A percentile compares a stretch with the other conserved stretches of the same genome.
phyloP scores from a whole-genome alignment of 441 rosid species.

The Adansonia grandidieri region DNA sequence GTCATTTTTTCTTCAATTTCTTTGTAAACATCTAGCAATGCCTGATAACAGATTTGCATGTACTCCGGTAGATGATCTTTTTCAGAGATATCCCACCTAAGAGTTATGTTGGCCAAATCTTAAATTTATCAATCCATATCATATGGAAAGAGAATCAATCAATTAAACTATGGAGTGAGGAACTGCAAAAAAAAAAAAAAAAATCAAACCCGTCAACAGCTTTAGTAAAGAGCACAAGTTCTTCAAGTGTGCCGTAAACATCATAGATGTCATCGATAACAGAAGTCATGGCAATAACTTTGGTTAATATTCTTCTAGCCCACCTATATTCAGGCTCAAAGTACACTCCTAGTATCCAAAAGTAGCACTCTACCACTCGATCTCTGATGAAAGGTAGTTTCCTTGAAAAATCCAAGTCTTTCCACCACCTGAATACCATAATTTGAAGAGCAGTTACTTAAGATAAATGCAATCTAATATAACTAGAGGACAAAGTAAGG shows the following conservation, averaged over 20 bases:
- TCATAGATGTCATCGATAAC: slow-evolving; percentile 38
- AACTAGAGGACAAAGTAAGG: neutral
- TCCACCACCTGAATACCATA: slow-evolving; percentile 32
- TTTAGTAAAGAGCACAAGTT: slow-evolving; percentile 27
- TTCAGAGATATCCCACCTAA: slow-evolving; percentile 33
- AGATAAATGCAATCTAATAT: neutral
- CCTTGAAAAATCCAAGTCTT: slow-evolving; percentile 9
- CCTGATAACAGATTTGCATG: slow-evolving; percentile 32
- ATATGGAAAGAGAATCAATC: no score
- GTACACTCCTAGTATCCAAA: slow-evolving; percentile 29
- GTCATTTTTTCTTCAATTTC: slow-evolving; percentile 8
- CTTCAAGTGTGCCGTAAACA: slow-evolving; percentile 35
- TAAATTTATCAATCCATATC: neutral
- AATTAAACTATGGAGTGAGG: neutral
- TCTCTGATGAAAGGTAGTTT: slow-evolving; percentile 28
- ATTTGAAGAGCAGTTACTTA: neutral
- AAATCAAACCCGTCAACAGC: slow-evolving; percentile 34
- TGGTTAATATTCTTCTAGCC: slow-evolving; percentile 25
- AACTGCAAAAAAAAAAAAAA: neutral
- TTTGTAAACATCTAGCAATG: slow-evolving; percentile 21
- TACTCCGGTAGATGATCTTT: slow-evolving; percentile 38
- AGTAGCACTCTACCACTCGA: slow-evolving; percentile 30
- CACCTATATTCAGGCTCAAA: slow-evolving; percentile 20
- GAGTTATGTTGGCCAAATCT: neutral
- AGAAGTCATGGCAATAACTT: slow-evolving; percentile 1